These are phyloP conservation scores for Ascoidea rubescens DNA, from an alignment of 805 yeast genomes.

Conservation along the genomic window DNA sequence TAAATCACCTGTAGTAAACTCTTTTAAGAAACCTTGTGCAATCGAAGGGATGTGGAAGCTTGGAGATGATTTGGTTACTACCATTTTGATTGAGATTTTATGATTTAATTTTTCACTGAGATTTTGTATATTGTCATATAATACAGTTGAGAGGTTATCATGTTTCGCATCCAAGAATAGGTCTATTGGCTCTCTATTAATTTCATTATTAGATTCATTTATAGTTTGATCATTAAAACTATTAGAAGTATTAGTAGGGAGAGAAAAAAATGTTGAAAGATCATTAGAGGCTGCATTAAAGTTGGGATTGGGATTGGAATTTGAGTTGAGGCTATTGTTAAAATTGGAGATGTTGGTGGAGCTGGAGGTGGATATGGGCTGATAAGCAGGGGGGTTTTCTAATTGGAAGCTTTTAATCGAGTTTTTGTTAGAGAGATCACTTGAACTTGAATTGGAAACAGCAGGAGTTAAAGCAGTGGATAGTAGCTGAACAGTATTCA, in stretches of 20 bases:
- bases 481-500: conserved; percentile 2
- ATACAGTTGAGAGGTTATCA: conserved; percentile 29
- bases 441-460: conserved; percentile 16
- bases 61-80: conserved; percentile 22
- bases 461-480: conserved; percentile 26
- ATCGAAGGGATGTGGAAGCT: too few species aligned
- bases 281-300: background rate
- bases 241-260: background rate
- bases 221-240: too few species aligned
- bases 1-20: conserved; percentile 55
- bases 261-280: background rate
- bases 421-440: conserved; percentile 12
- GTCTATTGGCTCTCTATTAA: background rate
- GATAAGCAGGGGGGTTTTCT: conserved; percentile 11
- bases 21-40: conserved; percentile 20
- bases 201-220: background rate
- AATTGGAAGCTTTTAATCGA: too few species aligned
- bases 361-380: background rate
- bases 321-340: conserved; percentile 8
- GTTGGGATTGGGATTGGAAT: conserved; percentile 22
- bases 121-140: conserved; percentile 17
- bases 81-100: conserved; percentile 24
- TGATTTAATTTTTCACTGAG: conserved; percentile 31
- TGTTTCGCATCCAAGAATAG: conserved; percentile 17
- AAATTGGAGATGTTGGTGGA: background rate